phyloP scores from a whole-genome alignment of 306 rosid genomes.

The Adenanthera pavonina region DNA sequence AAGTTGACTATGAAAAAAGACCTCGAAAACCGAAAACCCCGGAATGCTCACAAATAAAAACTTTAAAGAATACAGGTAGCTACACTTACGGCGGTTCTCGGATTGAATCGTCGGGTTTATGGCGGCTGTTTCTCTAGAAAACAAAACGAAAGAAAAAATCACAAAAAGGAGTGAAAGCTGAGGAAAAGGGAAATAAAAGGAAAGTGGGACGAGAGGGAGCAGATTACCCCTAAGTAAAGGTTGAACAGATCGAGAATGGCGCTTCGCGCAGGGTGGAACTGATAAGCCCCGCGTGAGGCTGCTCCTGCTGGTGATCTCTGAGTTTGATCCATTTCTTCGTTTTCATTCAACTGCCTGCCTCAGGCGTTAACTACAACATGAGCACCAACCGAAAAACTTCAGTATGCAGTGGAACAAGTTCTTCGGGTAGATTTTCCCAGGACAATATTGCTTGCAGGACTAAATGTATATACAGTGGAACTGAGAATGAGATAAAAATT shows the following conservation, averaged over 20 bases:
- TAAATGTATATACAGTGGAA: neutral
- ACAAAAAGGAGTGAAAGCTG: neutral
- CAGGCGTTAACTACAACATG: neutral
- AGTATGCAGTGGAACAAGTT: neutral
- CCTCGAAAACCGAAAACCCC: neutral
- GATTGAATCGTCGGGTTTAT: constrained; percentile 64
- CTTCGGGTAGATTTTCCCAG: neutral
- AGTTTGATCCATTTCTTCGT: constrained; percentile 71
- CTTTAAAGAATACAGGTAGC: neutral
- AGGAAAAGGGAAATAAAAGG: neutral
- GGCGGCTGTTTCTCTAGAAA: constrained; percentile 66
- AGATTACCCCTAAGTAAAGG: constrained; percentile 82
- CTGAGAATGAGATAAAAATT: neutral
- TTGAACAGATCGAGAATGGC: constrained; percentile 85
- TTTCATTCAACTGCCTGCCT: constrained; percentile 12
- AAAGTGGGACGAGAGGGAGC: neutral
- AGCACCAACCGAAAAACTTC: neutral
- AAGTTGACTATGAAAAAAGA: neutral
- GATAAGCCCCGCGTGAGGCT: constrained; percentile 61
- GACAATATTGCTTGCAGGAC: neutral
- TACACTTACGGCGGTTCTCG: constrained; percentile 76
- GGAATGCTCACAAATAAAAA: neutral
- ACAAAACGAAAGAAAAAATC: neutral
- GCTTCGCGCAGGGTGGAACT: constrained; percentile 82
- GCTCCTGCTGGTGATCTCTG: constrained; percentile 56